Evolutionary conservation across 2,329 filamentous ascomycete genomes (phyloP), one percentile per base, ranked within the genome.

Genomic region (Fusarium tricinctum): DNA sequence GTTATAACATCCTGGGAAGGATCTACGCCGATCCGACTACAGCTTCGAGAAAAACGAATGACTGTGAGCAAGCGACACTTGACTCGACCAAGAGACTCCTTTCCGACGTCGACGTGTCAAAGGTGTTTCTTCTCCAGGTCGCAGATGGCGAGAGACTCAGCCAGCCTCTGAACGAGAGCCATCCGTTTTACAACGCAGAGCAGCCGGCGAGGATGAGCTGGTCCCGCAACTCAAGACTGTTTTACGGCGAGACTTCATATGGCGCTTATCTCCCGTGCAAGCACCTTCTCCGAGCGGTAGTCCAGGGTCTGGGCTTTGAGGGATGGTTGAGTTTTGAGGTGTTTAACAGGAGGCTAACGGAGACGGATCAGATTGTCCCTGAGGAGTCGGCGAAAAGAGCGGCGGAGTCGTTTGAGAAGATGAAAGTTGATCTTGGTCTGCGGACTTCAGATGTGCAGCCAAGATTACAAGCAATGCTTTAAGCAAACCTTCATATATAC

Each of bases 41-140:
- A 0, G 67, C 79, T 0, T 81, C 81, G 1, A 87, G 90, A 5
- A 83, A 83, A 68, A 86, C 81, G 0, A 67, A 78, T 0, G 81
- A 87, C 62, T 89, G 87, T 9, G 86, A 91, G 4, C 78, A 80
- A 7, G 85, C 83, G 1, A 82, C 91, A 2, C 75, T 78, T 9
- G 79, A 80, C 2, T 90, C 89, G 1, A 77, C 93, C 43, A 76
- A 81, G 32, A 80, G 84, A 6, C 79, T 93, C 8, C 77, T 88
- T 0, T 69, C 80, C 2, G 80, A 79, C 0, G 79, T 93, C 8
- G 86, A 92, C 63, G 81, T 86, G 3, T 76, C 80, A 42, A 92
- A 91, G 75, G 83, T 95, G 0, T 92, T 93, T 72, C 92, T 92
- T 72, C 82, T 95, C 2, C 92, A 95, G 74, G 84, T 94, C 9